Evolutionary conservation across 148 eudicot genomes (phyloP).

Genomic region (Fagopyrum homotropicum): DNA sequence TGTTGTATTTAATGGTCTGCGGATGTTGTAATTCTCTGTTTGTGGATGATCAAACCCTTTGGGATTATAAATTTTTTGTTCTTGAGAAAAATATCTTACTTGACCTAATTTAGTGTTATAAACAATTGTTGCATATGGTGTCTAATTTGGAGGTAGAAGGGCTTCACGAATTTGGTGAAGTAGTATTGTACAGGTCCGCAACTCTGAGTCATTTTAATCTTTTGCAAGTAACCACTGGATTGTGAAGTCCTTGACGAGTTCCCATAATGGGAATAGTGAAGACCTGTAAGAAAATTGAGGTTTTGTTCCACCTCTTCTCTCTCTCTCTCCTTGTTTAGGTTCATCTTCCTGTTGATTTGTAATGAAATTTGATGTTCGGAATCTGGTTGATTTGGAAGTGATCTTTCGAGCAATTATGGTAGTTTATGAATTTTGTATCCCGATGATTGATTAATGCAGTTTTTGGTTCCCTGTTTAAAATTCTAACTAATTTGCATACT

Average conservation of each 20-base stretch:
- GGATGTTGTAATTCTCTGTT: background rate
- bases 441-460: background rate
- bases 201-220: too few species aligned
- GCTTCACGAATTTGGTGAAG: too few species aligned
- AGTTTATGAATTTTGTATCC: background rate
- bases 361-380: background rate
- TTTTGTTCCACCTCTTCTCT: conserved; percentile 9
- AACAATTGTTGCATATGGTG: background rate
- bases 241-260: too few species aligned
- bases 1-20: background rate
- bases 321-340: background rate
- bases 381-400: background rate
- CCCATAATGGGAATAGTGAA: too few species aligned
- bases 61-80: background rate
- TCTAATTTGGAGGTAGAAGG: too few species aligned
- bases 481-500: background rate
- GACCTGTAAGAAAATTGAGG: conserved; percentile 29
- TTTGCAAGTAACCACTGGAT: too few species aligned
- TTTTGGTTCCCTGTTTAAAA: background rate
- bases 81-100: background rate
- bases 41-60: background rate
- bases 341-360: background rate
- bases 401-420: background rate
- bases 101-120: background rate
- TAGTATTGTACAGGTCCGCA: too few species aligned